A percentile compares a stretch with the other conserved stretches of the same genome.
Evolutionary conservation across 306 rosid genomes (phyloP).

Genomic region (Trifolium repens): DNA sequence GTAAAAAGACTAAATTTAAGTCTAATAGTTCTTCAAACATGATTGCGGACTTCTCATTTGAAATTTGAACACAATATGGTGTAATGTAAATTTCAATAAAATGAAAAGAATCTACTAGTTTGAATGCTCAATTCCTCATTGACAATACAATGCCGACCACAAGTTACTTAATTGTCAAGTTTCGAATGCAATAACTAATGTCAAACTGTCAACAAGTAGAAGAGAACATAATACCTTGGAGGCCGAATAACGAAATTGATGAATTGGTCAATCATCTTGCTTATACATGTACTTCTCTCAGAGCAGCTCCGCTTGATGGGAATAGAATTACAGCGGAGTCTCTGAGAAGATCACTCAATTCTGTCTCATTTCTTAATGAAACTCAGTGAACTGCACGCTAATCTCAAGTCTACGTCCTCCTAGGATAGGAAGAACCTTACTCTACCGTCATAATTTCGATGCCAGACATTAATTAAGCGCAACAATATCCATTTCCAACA

Average conservation of each 20-base stretch:
- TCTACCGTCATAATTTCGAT: slow-evolving; percentile 23
- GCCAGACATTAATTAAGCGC: slow-evolving; percentile 14
- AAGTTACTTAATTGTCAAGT: slow-evolving; percentile 8
- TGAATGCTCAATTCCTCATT: slow-evolving; percentile 15
- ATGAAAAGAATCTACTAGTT: slow-evolving; percentile 38
- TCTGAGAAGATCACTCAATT: slow-evolving; percentile 47
- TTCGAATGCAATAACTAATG: slow-evolving; percentile 33
- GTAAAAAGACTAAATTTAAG: neutral
- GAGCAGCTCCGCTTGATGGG: slow-evolving; percentile 61
- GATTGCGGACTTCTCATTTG: neutral
- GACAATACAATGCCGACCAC: neutral
- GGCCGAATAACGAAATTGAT: slow-evolving; percentile 95
- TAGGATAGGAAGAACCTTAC: slow-evolving; percentile 19
- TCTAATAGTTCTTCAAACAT: neutral
- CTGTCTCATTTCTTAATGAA: slow-evolving; percentile 32
- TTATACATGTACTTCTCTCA: slow-evolving; percentile 42
- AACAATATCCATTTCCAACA: slow-evolving; percentile 28
- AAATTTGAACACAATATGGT: neutral
- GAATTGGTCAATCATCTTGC: slow-evolving; percentile 92
- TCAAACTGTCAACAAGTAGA: slow-evolving; percentile 8
- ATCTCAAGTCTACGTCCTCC: slow-evolving; percentile 39
- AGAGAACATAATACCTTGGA: slow-evolving; percentile 68
- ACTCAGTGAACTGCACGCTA: slow-evolving; percentile 18
- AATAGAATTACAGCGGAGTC: slow-evolving; percentile 44
- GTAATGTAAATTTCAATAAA: neutral